These are phyloP conservation scores for Cryphonectria japonica DNA, from an alignment of 2,329 filamentous ascomycete species.

Conservation along the genomic window DNA sequence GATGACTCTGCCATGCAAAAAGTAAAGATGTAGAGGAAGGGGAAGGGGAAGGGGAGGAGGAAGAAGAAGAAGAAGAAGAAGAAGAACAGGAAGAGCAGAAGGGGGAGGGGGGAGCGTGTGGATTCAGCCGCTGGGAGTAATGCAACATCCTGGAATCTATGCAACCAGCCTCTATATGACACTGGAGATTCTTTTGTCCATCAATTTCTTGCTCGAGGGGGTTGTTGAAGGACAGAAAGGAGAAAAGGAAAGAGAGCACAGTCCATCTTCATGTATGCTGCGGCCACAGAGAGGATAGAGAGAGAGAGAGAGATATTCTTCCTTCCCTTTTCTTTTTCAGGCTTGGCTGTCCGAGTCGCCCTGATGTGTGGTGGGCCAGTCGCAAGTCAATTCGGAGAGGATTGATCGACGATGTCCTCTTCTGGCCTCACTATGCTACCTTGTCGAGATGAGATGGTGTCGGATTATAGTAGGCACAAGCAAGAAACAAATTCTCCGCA, in stretches of 20 bases:
- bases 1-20: conserved; percentile 5
- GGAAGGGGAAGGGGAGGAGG: background rate
- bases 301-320: no score
- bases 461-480: background rate
- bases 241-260: no score
- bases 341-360: background rate
- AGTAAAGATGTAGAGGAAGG: background rate
- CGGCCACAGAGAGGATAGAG: background rate
- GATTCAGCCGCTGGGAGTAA: conserved; percentile 20
- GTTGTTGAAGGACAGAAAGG: no score
- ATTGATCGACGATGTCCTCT: background rate
- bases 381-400: background rate
- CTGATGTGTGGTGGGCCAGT: background rate
- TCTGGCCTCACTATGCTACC: background rate
- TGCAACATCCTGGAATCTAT: conserved; percentile 23
- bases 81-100: background rate
- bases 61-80: background rate
- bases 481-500: conserved; percentile 17
- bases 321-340: background rate
- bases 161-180: conserved; percentile 18
- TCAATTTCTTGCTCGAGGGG: conserved; percentile 8
- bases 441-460: conserved; percentile 3
- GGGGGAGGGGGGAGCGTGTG: background rate
- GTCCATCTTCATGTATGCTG: no score
- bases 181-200: conserved; percentile 17